Percentiles rank a stretch among this genome's conserved stretches.
These are phyloP conservation scores for Globisporangium barbulae DNA, from an alignment of 352 stramenopile genomes.

Conservation along the genomic window DNA sequence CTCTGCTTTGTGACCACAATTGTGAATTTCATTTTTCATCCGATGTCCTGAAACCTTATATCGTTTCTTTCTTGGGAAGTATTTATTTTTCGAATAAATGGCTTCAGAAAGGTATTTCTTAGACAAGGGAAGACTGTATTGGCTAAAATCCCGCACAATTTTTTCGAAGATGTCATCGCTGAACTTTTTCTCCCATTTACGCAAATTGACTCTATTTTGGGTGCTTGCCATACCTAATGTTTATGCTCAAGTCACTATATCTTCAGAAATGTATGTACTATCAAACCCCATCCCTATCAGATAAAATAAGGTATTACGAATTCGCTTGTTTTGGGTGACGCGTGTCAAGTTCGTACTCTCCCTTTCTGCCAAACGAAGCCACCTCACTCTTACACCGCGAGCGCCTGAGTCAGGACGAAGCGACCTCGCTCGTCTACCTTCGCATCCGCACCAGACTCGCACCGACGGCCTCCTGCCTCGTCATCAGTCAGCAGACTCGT, in stretches of 20 bases:
- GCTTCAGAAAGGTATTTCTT: too few relatives aligned
- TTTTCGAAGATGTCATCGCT: not conserved
- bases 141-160: not conserved
- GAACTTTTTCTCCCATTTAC: not conserved
- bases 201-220: not conserved
- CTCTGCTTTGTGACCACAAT: too few relatives aligned
- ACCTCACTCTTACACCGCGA: not conserved
- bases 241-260: not conserved
- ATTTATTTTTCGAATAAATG: too few relatives aligned
- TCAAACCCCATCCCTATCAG: not conserved
- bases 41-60: too few relatives aligned
- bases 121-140: too few relatives aligned
- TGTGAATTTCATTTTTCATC: too few relatives aligned
- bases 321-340: not conserved
- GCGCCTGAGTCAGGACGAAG: not conserved
- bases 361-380: slow-evolving; percentile 1
- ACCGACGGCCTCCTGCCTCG: not conserved
- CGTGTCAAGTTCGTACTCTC: not conserved
- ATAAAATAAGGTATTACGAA: not conserved
- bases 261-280: not conserved
- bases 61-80: too few relatives aligned
- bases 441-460: not conserved
- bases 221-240: not conserved
- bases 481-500: not conserved
- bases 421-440: not conserved